Percentiles rank a stretch among this genome's conserved stretches.
These are phyloP conservation scores for Trypethelium eluteriae DNA, from an alignment of 495 filamentous ascomycete species.

Conservation along the genomic window DNA sequence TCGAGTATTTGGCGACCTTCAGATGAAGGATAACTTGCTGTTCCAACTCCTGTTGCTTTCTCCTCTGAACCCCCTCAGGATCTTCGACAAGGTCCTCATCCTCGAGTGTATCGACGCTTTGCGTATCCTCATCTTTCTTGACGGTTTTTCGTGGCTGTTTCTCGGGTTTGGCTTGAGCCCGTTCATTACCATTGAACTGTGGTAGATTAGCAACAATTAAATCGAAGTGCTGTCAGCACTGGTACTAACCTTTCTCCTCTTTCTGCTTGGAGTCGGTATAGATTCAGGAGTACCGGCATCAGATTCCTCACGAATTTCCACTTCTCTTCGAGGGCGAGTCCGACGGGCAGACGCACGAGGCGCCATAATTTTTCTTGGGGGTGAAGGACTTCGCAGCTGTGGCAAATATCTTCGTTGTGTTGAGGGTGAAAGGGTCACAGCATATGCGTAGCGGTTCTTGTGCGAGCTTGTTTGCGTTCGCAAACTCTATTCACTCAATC, in stretches of 20 bases:
- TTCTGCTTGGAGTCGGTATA: constrained; percentile 34
- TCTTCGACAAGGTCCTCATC: constrained; percentile 34
- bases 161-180: neutral
- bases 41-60: constrained; percentile 55
- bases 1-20: constrained; percentile 47
- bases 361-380: neutral
- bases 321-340: constrained; percentile 1
- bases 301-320: constrained; percentile 23
- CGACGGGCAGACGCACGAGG: constrained; percentile 1
- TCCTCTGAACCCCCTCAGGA: constrained; percentile 42
- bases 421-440: neutral
- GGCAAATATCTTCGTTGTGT: neutral
- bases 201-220: neutral
- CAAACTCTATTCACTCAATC: constrained; percentile 6
- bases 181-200: neutral
- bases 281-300: constrained; percentile 36
- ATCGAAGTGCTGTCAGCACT: neutral
- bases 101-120: constrained; percentile 12
- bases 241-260: constrained; percentile 29
- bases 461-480: neutral
- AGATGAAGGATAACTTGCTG: constrained; percentile 67
- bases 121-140: constrained; percentile 4
- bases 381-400: neutral
- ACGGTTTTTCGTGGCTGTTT: neutral
- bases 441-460: neutral